Percentiles rank a stretch among this genome's conserved stretches.
Evolutionary conservation across 345 rosid genomes (phyloP).

Genomic region (Cardiospermum halicacabum): DNA sequence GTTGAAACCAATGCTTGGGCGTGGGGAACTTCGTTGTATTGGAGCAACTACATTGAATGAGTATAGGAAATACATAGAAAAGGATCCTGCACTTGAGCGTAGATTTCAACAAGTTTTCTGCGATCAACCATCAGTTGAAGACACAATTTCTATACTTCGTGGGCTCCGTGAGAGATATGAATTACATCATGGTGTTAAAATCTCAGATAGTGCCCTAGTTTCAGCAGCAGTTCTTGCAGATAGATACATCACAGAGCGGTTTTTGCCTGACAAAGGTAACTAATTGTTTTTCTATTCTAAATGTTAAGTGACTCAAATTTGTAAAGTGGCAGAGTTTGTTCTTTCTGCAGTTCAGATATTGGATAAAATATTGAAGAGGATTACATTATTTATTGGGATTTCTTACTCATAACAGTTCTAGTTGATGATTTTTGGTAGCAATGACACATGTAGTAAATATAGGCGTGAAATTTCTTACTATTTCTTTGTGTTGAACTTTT

Average conservation of each 20-base stretch:
- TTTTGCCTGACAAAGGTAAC: slow-evolving; percentile 96
- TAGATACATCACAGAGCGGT: slow-evolving; percentile 83
- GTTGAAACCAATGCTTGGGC: slow-evolving; percentile 90
- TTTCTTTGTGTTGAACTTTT: not conserved
- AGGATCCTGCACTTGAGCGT: slow-evolving; percentile 87
- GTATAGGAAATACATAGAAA: slow-evolving; percentile 86
- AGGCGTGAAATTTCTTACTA: not conserved
- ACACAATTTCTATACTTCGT: slow-evolving; percentile 86
- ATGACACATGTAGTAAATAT: not conserved
- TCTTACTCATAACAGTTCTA: not conserved
- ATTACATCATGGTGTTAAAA: slow-evolving; percentile 88
- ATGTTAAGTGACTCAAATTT: not conserved
- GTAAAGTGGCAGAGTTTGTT: not conserved
- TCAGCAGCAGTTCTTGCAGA: slow-evolving; percentile 85
- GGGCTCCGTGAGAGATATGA: slow-evolving; percentile 84
- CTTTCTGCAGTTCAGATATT: too few relatives aligned
- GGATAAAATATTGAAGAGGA: not conserved
- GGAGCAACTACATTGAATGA: slow-evolving; percentile 92
- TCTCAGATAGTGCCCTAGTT: slow-evolving; percentile 90
- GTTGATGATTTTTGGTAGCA: not conserved
- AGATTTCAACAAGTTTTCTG: slow-evolving; percentile 96
- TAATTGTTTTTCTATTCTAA: not conserved
- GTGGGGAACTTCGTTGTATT: slow-evolving; percentile 84
- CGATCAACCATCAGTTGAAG: slow-evolving; percentile 90
- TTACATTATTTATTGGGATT: not conserved